phyloP scores from a whole-genome alignment of 352 stramenopile species.

The Phytophthora crassamura region DNA sequence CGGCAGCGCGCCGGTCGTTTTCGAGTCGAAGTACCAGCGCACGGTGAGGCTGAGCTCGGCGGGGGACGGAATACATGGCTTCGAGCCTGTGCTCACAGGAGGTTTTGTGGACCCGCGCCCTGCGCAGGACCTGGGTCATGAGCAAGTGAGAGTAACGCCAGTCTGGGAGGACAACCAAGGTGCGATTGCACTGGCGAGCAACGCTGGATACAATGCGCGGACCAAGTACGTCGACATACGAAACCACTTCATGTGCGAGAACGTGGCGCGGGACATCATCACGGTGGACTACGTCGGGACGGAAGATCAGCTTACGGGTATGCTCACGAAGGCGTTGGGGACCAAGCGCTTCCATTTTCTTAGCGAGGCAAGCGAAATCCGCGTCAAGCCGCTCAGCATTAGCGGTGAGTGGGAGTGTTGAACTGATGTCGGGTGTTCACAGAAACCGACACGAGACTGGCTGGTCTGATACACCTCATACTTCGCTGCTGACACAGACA shows the following conservation, averaged over 20 bases:
- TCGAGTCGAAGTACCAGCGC: slow-evolving; percentile 11
- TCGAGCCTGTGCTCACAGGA: slow-evolving; percentile 9
- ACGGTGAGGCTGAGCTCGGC: slow-evolving; percentile 15
- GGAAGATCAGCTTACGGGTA: too few relatives aligned
- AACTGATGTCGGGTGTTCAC: too few relatives aligned
- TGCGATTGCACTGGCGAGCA: slow-evolving; percentile 2
- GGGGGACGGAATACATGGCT: slow-evolving; percentile 13
- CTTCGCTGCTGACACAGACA: too few relatives aligned
- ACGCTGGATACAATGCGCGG: slow-evolving; percentile 11
- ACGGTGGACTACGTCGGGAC: too few relatives aligned
- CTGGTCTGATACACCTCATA: too few relatives aligned
- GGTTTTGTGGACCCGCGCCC: slow-evolving; percentile 3
- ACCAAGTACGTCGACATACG: slow-evolving; percentile 11
- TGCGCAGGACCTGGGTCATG: slow-evolving; percentile 1
- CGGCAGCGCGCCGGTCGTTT: slow-evolving; percentile 1
- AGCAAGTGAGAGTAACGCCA: not conserved
- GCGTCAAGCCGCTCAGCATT: too few relatives aligned
- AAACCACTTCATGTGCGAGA: slow-evolving; percentile 21
- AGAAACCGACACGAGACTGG: too few relatives aligned
- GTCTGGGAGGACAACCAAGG: slow-evolving; percentile 23
- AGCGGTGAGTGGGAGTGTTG: too few relatives aligned
- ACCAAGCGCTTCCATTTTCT: too few relatives aligned
- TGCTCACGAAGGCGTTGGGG: too few relatives aligned
- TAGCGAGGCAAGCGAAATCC: too few relatives aligned
- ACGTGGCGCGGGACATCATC: not conserved